Percentiles rank a stretch among this genome's conserved stretches.
Conservation (phyloP, 176 grass and related monocot genomes). For the Areca catechu region DNA sequence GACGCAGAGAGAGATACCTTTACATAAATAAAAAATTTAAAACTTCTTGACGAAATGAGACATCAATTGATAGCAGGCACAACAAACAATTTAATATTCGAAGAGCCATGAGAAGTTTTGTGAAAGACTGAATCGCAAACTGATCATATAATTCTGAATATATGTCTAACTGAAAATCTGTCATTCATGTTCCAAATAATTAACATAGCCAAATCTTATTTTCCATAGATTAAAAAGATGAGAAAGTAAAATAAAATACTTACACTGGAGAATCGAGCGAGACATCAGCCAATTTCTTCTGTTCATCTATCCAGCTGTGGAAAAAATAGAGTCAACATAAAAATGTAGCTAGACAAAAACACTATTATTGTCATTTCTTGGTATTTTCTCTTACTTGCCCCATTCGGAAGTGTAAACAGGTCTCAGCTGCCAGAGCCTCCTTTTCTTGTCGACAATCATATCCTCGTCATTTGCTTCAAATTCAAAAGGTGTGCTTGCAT, state of each 20-base stretch:
- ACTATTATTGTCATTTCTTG: not conserved
- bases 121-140: too few species aligned
- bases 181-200: too few species aligned
- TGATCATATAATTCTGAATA: too few species aligned
- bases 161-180: too few species aligned
- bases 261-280: constrained; percentile 69
- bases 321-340: not conserved
- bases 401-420: constrained; percentile 52
- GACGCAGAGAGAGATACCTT: constrained; percentile 75
- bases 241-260: constrained; percentile 19
- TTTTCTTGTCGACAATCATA: constrained; percentile 27
- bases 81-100: too few species aligned
- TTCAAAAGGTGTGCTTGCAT: constrained; percentile 41
- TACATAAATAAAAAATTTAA: not conserved
- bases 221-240: not conserved
- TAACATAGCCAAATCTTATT: not conserved
- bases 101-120: too few species aligned
- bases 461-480: constrained; percentile 15
- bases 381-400: constrained; percentile 48
- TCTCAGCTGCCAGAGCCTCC: constrained; percentile 72
- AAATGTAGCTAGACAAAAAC: not conserved
- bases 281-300: constrained; percentile 88
- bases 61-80: too few species aligned
- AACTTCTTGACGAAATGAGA: too few species aligned
- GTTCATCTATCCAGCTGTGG: constrained; percentile 69